phyloP scores from a whole-genome alignment of 2,329 filamentous ascomycete species.

The Colletotrichum eremochloae region DNA sequence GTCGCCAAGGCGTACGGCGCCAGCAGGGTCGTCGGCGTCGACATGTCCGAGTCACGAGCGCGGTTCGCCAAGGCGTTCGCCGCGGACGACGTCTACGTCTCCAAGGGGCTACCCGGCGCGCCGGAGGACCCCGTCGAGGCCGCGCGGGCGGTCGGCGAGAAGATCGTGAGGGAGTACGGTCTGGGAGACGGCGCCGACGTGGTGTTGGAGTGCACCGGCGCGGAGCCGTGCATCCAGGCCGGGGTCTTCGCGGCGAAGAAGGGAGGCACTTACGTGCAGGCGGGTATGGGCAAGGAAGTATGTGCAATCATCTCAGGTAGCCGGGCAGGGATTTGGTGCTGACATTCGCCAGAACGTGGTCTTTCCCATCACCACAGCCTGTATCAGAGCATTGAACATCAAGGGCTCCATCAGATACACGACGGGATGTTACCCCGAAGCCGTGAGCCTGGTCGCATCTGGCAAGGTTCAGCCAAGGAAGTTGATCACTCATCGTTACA shows the following conservation, averaged over 20 bases:
- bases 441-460: slow-evolving; percentile 63
- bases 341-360: slow-evolving; percentile 54
- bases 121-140: slow-evolving; percentile 63
- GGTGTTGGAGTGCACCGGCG: slow-evolving; percentile 54
- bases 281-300: slow-evolving; percentile 62
- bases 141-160: slow-evolving; percentile 63
- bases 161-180: slow-evolving; percentile 56
- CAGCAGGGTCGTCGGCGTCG: slow-evolving; percentile 60
- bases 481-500: slow-evolving; percentile 79
- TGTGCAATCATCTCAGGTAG: neutral
- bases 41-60: slow-evolving; percentile 57
- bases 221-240: slow-evolving; percentile 60
- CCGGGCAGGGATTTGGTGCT: neutral
- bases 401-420: slow-evolving; percentile 80
- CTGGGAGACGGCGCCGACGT: slow-evolving; percentile 62
- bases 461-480: slow-evolving; percentile 60
- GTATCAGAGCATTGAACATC: slow-evolving; percentile 81
- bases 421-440: slow-evolving; percentile 79
- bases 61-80: slow-evolving; percentile 59
- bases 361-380: slow-evolving; percentile 78
- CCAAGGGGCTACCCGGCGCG: slow-evolving; percentile 50
- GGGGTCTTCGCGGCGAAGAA: slow-evolving; percentile 59
- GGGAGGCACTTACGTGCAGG: slow-evolving; percentile 65
- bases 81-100: slow-evolving; percentile 59
- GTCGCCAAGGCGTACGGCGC: slow-evolving; percentile 61